These are phyloP conservation scores for Mucor sp. DNA, from an alignment of 371 early-diverging fungal species.

Conservation along the genomic window DNA sequence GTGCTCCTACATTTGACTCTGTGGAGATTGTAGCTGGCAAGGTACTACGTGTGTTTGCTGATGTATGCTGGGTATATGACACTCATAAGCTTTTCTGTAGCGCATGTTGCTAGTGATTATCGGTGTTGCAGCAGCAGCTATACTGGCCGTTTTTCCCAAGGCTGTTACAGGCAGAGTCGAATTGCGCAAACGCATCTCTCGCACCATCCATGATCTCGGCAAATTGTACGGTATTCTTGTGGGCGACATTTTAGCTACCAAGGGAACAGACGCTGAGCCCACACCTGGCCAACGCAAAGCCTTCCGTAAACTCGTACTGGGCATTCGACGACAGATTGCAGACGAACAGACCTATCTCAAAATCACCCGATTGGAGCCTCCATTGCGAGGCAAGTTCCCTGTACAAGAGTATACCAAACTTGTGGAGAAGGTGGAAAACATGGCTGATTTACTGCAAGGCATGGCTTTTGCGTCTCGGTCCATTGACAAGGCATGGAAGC, in stretches of 20 bases:
- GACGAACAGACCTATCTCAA: conserved; percentile 38
- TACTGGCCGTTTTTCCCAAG: conserved; percentile 39
- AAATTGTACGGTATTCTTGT: conserved; percentile 38
- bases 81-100: conserved; percentile 18
- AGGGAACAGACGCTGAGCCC: conserved; percentile 5
- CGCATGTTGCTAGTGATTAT: conserved; percentile 40
- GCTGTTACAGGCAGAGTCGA: conserved; percentile 46
- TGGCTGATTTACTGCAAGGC: conserved; percentile 40
- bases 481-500: conserved; percentile 27
- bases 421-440: conserved; percentile 44
- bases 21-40: conserved; percentile 48
- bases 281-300: conserved; percentile 32
- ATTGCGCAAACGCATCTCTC: conserved; percentile 41
- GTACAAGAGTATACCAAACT: conserved; percentile 26
- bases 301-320: conserved; percentile 34
- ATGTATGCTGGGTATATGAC: not conserved
- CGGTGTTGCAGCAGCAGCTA: conserved; percentile 40
- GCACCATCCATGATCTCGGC: conserved; percentile 44
- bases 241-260: conserved; percentile 10
- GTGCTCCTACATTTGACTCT: conserved; percentile 19
- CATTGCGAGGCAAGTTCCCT: conserved; percentile 47
- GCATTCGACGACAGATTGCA: conserved; percentile 45
- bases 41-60: conserved; percentile 21
- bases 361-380: conserved; percentile 40
- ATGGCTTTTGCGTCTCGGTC: conserved; percentile 35